Base-by-base conservation (phyloP, 2,329 filamentous ascomycete species). In the Hyphodiscus sp. region DNA sequence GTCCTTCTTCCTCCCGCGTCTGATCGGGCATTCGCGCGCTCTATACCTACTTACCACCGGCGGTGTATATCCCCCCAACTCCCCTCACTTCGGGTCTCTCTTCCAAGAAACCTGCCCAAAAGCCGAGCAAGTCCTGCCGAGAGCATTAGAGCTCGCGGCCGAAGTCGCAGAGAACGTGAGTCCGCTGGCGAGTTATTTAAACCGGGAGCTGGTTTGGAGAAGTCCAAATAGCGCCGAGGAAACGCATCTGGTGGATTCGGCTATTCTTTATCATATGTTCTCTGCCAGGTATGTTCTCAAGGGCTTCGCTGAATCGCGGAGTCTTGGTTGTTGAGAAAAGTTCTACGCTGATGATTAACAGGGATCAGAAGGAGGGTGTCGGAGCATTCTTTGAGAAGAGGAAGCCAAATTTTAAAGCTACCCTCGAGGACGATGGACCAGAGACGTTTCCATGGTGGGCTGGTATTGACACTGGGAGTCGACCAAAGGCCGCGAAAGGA, bases 1-100 rank as follows among this genome's bases (percentile, higher is more conserved):
- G 48, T 84, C 81, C 15, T 90, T 79, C 70, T 90, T 87, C 73
- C 74, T 90, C 33, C 86, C 86, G 5, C 79, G 84, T 0, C 73
- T 90, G 30, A 76, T 89, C 55, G 86, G 86, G 56, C 73, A 77
- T 55, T 78, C 78, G 20, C 76, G 78, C 58, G 84, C 85, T 1
- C 69, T 85, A 66, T 79, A 84, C 61, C 75, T 87, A 42, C 73
- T 81, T 47, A 86, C 85, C 6, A 89, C 85, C 0, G 86, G 85
- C 1, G 70, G 70, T 2, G 81, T 81, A 0, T 86, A 83, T 64
- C 69, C 71, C 7, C 73, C 74, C 13, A 62, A 65, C 1, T 73
- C 80, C 63, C 68, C 68, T 26, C 72, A 82, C 55, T 76, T 82
- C 55, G 76, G 73, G 54, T 78, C 73, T 16, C 71, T 91, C 15